Evolutionary conservation across 2,329 filamentous ascomycete genomes (phyloP).

Genomic region (Aphanoascus verrucosus): DNA sequence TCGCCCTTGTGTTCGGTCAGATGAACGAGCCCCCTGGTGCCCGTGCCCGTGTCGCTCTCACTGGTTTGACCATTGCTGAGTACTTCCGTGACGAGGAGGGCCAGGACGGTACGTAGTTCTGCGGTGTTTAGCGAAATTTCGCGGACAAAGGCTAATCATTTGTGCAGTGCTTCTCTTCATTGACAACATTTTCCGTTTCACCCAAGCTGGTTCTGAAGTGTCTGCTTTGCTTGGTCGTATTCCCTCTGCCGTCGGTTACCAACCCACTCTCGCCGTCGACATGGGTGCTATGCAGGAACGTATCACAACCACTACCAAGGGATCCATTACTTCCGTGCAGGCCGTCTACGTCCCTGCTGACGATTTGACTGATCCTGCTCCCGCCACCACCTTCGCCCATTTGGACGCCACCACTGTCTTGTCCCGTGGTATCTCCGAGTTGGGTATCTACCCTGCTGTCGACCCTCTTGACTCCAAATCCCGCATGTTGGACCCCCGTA

Average conservation of each 20-base stretch:
- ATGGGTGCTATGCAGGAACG: conserved; percentile 99
- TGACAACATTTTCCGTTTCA: conserved; percentile 99
- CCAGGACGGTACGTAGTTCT: conserved; percentile 62
- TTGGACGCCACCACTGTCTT: conserved; percentile 99
- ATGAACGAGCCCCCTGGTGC: conserved; percentile 99
- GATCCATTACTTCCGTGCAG: conserved; percentile 99
- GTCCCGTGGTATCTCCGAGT: conserved; percentile 99
- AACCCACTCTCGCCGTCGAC: conserved; percentile 94
- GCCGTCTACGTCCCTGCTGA: conserved; percentile 99
- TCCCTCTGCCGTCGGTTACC: conserved; percentile 99
- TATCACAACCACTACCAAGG: conserved; percentile 99
- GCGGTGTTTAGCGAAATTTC: background rate
- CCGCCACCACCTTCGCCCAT: conserved; percentile 98
- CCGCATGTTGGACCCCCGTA: conserved; percentile 97
- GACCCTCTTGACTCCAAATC: conserved; percentile 99
- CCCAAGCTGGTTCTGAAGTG: conserved; percentile 99
- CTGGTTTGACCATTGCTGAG: conserved; percentile 59
- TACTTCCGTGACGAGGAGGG: conserved; percentile 73
- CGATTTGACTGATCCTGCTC: conserved; percentile 99
- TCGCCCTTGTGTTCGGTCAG: conserved; percentile 98
- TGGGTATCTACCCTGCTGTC: conserved; percentile 99
- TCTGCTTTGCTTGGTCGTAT: conserved; percentile 99
- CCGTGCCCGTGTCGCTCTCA: conserved; percentile 98
- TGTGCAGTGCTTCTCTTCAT: conserved; percentile 86
- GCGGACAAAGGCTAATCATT: conserved; percentile 15